Evolutionary conservation across 176 grass and related monocot species (phyloP), one percentile per base, ranked within the genome.

Genomic region (Musa beccarii): DNA sequence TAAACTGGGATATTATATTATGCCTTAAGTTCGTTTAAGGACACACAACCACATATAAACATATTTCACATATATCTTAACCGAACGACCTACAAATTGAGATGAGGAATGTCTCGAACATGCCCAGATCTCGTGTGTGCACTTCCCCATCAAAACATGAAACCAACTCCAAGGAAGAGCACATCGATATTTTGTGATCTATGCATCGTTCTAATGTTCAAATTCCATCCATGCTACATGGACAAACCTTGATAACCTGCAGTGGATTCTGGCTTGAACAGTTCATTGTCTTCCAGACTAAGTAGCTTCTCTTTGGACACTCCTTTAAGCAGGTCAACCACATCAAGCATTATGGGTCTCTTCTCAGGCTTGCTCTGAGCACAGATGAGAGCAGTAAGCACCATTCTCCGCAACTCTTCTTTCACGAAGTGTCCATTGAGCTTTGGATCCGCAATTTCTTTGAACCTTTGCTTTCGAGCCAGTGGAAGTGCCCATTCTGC

Each of bases 261-360:
- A 21, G 68, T 2, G 2, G 68, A 13, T 49, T 70, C 68, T 70
- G 34, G 17, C 68, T 70, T 70, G 68, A 70, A 70, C 43, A 69
- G 19, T 15, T 70, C 68, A 11, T 70, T 70, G 10, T 70, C 68
- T 70, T 70, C 68, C 25, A 70, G 10, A 51, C 51, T n/a, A 1
- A 70, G 68, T 51, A 51, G 68, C 68, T 70, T 70, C 68, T 70
- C 68, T 51, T 70, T 70, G 8, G 43, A n/a, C 34, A 70, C 68
- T 20, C 49, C 68, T 51, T 70, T 70, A 51, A 51, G 68, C 68
- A 70, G 5, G 68, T 51, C 68, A 21, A 70, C 68, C 17, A 70
- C 68, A 51, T 70, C 68, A 20, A 70, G 68, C 68, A 70, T 70
- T 15, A 51, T 70, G 25, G 68, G 68, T 20, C 68, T 70, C 68